phyloP scores from a whole-genome alignment of 2,329 filamentous ascomycete genomes.

The Didymella keratinophila region DNA sequence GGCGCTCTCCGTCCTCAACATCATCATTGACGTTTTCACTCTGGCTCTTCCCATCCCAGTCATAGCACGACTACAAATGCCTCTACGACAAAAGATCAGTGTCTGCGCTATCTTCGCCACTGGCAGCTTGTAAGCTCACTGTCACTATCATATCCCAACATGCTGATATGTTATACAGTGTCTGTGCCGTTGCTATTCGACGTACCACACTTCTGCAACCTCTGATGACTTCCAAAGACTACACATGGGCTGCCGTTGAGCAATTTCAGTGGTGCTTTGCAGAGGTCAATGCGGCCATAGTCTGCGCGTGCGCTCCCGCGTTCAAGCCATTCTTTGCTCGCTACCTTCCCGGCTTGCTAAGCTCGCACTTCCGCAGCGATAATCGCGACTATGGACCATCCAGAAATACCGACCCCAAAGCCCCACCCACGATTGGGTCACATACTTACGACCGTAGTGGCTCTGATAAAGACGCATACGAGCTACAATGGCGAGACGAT shows the following conservation, averaged over 20 bases:
- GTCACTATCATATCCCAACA: neutral
- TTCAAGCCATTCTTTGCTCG: conserved; percentile 17
- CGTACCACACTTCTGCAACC: conserved; percentile 3
- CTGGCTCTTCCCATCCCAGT: neutral
- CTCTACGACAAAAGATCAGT: neutral
- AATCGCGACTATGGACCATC: neutral
- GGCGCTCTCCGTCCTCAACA: conserved; percentile 19
- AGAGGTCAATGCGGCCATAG: conserved; percentile 21
- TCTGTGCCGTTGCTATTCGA: neutral
- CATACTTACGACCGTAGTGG: neutral
- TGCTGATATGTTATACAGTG: neutral
- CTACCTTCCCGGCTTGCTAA: neutral
- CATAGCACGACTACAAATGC: neutral
- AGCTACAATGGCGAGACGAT: conserved; percentile 1
- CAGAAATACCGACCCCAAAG: neutral
- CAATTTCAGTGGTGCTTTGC: conserved; percentile 25
- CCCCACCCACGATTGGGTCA: neutral
- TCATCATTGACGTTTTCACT: conserved; percentile 17
- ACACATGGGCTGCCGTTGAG: conserved; percentile 20
- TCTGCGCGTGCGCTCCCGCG: conserved; percentile 16
- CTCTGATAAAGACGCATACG: neutral
- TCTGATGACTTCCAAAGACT: conserved; percentile 3
- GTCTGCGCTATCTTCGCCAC: neutral
- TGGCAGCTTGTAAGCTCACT: neutral
- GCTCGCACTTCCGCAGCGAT: neutral